phyloP scores from a whole-genome alignment of 164 flowering plant genomes.

The Saururus chinensis region DNA sequence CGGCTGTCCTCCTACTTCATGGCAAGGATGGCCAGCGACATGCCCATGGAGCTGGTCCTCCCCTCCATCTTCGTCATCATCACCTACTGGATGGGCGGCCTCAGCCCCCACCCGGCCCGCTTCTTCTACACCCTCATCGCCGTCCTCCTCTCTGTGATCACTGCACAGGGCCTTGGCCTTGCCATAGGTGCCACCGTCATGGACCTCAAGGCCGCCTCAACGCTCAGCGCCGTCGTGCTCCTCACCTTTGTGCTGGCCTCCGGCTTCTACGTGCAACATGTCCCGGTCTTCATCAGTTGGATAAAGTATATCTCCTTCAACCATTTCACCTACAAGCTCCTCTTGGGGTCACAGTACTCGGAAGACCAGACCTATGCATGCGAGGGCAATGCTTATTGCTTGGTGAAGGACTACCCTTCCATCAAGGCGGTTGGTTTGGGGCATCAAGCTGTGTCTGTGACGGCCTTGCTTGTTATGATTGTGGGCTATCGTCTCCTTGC shows the following conservation, averaged over 20 bases:
- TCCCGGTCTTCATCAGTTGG: constrained; percentile 60
- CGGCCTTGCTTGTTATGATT: constrained; percentile 45
- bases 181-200: constrained; percentile 64
- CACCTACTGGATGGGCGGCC: constrained; percentile 73
- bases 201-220: constrained; percentile 48
- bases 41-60: constrained; percentile 58
- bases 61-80: constrained; percentile 49
- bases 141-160: constrained; percentile 37
- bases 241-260: constrained; percentile 45
- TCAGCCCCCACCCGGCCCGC: constrained; percentile 18
- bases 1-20: constrained; percentile 3
- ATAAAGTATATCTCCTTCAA: constrained; percentile 45
- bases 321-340: constrained; percentile 45
- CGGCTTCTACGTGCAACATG: constrained; percentile 64
- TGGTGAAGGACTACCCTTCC: constrained; percentile 34
- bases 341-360: constrained; percentile 45
- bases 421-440: constrained; percentile 39
- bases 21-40: constrained; percentile 3
- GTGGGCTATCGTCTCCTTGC: constrained; percentile 54
- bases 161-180: constrained; percentile 62
- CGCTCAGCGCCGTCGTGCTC: constrained; percentile 45
- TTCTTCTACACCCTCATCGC: constrained; percentile 35
- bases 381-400: constrained; percentile 12
- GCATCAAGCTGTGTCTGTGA: constrained; percentile 9
- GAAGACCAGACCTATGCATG: constrained; percentile 34